A percentile compares a stretch with the other conserved stretches of the same genome.
phyloP scores from a whole-genome alignment of 805 yeast genomes.

The Clavispora asparagi region DNA sequence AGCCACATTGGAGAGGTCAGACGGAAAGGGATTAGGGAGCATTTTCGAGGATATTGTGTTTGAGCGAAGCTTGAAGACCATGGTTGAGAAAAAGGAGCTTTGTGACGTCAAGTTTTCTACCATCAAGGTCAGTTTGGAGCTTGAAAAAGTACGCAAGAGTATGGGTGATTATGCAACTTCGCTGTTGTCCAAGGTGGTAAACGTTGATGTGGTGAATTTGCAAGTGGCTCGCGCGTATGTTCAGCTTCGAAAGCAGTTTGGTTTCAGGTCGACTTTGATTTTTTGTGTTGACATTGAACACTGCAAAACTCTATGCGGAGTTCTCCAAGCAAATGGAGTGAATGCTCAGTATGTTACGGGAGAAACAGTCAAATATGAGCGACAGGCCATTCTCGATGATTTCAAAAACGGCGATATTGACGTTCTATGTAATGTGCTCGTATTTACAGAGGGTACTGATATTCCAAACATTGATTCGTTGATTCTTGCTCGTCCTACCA shows the following conservation, averaged over 20 bases:
- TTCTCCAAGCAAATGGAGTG: conserved; percentile 56
- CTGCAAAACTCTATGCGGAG: conserved; percentile 46
- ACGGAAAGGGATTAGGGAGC: conserved; percentile 50
- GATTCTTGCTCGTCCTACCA: conserved; percentile 75
- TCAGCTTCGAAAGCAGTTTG: conserved; percentile 24
- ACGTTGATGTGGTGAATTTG: conserved; percentile 48
- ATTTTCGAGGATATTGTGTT: conserved; percentile 72
- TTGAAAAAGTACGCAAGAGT: conserved; percentile 25
- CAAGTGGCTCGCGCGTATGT: conserved; percentile 52
- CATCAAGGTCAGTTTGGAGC: conserved; percentile 45
- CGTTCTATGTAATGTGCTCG: conserved; percentile 81
- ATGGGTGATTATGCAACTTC: conserved; percentile 51
- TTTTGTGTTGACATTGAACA: conserved; percentile 77
- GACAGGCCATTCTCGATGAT: conserved; percentile 49
- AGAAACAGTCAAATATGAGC: conserved; percentile 45
- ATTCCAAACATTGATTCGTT: conserved; percentile 84
- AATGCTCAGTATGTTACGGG: conserved; percentile 72
- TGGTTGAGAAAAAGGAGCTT: conserved; percentile 67
- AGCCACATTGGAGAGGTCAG: conserved; percentile 82
- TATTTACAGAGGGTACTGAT: conserved; percentile 93
- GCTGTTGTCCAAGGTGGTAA: conserved; percentile 50
- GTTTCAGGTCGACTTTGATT: conserved; percentile 59
- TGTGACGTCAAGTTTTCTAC: conserved; percentile 64
- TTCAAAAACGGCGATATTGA: conserved; percentile 61
- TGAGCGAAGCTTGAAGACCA: conserved; percentile 56